Conservation (phyloP, 805 yeast species). For the Suhomyces kilbournensis region DNA sequence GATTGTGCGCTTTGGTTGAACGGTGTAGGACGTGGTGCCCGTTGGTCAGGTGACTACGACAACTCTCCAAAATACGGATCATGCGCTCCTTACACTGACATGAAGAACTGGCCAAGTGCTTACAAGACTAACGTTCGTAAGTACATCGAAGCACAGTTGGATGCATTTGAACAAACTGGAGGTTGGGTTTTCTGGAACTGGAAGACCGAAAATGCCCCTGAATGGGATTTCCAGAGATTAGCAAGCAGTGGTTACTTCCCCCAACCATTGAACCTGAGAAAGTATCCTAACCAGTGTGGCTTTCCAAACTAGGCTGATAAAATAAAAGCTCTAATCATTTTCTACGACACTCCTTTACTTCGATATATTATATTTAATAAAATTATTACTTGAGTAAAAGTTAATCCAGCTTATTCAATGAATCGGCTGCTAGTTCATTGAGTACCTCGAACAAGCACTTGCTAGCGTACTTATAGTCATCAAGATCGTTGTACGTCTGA, state of each 20-base stretch:
- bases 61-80: constrained; percentile 50
- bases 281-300: constrained; percentile 67
- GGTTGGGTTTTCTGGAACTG: constrained; percentile 97
- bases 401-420: not conserved
- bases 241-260: constrained; percentile 67
- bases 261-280: constrained; percentile 68
- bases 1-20: constrained; percentile 89
- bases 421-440: not conserved
- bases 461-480: constrained; percentile 51
- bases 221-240: constrained; percentile 79
- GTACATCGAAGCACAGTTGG: constrained; percentile 87
- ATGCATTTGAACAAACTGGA: constrained; percentile 63
- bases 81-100: constrained; percentile 44
- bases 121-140: constrained; percentile 58
- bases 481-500: constrained; percentile 55
- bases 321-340: not conserved
- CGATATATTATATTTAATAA: not conserved
- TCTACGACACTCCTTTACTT: not conserved
- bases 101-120: constrained; percentile 54
- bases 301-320: constrained; percentile 12
- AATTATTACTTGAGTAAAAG: not conserved
- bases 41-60: constrained; percentile 70
- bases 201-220: constrained; percentile 79
- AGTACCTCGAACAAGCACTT: constrained; percentile 30
- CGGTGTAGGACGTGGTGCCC: constrained; percentile 75